Evolutionary conservation across 208 protist species (phyloP).

Genomic region (Acanthamoeba healyi): DNA sequence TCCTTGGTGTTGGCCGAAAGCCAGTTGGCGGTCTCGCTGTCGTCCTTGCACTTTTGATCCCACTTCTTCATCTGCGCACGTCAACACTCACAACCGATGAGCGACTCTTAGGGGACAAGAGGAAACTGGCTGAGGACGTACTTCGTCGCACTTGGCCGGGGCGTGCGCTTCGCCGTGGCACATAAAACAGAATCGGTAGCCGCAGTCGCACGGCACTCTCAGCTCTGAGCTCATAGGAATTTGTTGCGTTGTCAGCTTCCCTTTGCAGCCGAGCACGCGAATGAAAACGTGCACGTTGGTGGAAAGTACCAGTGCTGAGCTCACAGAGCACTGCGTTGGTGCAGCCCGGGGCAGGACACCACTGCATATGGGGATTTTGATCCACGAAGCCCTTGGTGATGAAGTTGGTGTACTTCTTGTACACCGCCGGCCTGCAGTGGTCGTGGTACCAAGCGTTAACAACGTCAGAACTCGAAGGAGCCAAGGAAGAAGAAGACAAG

Average conservation of each 20-base stretch:
- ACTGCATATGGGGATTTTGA: slow-evolving; percentile 55
- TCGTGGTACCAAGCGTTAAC: not conserved
- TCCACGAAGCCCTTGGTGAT: slow-evolving; percentile 68
- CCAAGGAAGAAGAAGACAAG: not conserved
- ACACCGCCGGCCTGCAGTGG: not conserved
- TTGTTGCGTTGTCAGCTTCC: no score
- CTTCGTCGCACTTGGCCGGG: slow-evolving; percentile 42
- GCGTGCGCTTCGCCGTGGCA: slow-evolving; percentile 60
- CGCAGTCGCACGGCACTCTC: slow-evolving; percentile 49
- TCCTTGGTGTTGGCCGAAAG: slow-evolving; percentile 77
- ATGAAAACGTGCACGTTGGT: no score
- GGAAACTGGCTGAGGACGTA: not conserved
- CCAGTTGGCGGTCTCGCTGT: slow-evolving; percentile 63
- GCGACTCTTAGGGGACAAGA: not conserved
- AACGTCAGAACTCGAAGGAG: not conserved
- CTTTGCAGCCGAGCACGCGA: no score
- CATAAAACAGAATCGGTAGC: slow-evolving; percentile 56
- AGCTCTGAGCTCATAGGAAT: no score
- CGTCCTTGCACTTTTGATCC: slow-evolving; percentile 61
- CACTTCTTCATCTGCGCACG: slow-evolving; percentile 55
- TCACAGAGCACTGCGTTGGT: slow-evolving; percentile 42
- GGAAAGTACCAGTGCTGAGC: slow-evolving; percentile 3
- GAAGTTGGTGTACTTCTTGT: slow-evolving; percentile 63
- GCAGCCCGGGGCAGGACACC: slow-evolving; percentile 46
- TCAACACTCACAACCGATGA: not conserved